Evolutionary conservation across 257 asterid genomes (phyloP).

Genomic region (Solanum pinnatisectum): DNA sequence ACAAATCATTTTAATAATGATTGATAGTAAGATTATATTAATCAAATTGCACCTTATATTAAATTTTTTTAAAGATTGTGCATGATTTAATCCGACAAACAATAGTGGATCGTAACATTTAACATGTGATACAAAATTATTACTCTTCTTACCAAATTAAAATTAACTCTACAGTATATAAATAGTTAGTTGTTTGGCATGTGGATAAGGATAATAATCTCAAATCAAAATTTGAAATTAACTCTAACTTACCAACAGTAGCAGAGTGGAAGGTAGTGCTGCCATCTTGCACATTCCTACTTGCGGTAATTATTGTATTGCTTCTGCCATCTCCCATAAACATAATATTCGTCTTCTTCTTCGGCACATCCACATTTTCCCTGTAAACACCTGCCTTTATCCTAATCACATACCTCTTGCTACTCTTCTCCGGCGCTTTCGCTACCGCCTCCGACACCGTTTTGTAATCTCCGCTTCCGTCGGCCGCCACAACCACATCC

Average conservation of each 20-base stretch:
- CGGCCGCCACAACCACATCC: slow-evolving; percentile 74
- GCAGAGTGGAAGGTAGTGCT: slow-evolving; percentile 82
- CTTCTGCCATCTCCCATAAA: slow-evolving; percentile 74
- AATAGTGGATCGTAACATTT: background rate
- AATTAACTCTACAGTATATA: too few relatives aligned
- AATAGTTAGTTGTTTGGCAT: too few relatives aligned
- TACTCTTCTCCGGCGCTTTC: slow-evolving; percentile 67
- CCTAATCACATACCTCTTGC: slow-evolving; percentile 43
- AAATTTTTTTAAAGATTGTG: too few relatives aligned
- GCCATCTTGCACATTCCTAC: slow-evolving; percentile 51
- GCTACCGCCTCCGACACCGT: slow-evolving; percentile 75
- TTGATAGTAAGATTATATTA: too few relatives aligned
- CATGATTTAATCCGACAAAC: too few relatives aligned
- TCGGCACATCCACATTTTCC: slow-evolving; percentile 69
- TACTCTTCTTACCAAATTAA: too few relatives aligned
- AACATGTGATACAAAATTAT: background rate
- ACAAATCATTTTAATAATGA: too few relatives aligned
- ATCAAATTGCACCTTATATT: too few relatives aligned
- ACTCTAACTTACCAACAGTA: slow-evolving; percentile 54
- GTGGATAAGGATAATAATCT: too few relatives aligned
- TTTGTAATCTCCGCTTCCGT: slow-evolving; percentile 64
- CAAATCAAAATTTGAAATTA: too few relatives aligned
- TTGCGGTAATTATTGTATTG: slow-evolving; percentile 68
- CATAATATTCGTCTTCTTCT: slow-evolving; percentile 57
- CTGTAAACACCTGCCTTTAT: slow-evolving; percentile 69